Evolutionary conservation across 768 basidiomycete genomes (phyloP).

Genomic region (Russula sp.): DNA sequence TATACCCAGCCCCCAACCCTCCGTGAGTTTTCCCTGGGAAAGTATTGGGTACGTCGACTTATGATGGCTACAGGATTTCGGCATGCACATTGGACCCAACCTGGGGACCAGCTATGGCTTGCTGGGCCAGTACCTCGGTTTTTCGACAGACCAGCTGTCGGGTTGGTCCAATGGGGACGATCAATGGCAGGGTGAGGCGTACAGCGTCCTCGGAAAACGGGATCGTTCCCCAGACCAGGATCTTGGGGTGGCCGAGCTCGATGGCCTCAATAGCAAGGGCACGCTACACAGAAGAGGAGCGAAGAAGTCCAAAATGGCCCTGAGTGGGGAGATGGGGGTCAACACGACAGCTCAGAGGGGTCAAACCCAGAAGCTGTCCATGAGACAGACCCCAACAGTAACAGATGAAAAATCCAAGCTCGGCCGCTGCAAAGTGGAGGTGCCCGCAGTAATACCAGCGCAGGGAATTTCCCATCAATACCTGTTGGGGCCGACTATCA

Average conservation of each 20-base stretch:
- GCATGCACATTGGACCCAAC: not conserved
- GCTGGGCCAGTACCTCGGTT: not conserved
- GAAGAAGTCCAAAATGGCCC: not conserved
- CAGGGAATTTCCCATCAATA: not conserved
- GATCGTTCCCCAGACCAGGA: too few species aligned
- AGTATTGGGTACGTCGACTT: not conserved
- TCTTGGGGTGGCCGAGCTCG: too few species aligned
- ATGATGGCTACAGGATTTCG: not conserved
- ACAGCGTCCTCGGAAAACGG: too few species aligned
- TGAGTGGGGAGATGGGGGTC: not conserved
- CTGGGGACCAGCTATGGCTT: not conserved
- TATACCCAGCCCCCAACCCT: too few species aligned
- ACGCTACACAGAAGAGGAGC: too few species aligned
- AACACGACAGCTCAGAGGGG: not conserved
- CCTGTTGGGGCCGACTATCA: not conserved
- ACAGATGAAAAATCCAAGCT: not conserved
- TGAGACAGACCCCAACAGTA: not conserved
- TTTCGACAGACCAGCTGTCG: not conserved
- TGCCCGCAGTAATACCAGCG: not conserved
- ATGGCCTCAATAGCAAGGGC: too few species aligned
- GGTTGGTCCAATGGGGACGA: not conserved
- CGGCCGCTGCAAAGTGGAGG: not conserved
- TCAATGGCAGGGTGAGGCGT: too few species aligned
- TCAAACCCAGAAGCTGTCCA: not conserved
- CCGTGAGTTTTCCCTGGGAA: not conserved